A percentile compares a stretch with the other conserved stretches of the same genome.
Conservation (phyloP, 495 filamentous ascomycete genomes). For the Hyphodiscus hymeniophilus region DNA sequence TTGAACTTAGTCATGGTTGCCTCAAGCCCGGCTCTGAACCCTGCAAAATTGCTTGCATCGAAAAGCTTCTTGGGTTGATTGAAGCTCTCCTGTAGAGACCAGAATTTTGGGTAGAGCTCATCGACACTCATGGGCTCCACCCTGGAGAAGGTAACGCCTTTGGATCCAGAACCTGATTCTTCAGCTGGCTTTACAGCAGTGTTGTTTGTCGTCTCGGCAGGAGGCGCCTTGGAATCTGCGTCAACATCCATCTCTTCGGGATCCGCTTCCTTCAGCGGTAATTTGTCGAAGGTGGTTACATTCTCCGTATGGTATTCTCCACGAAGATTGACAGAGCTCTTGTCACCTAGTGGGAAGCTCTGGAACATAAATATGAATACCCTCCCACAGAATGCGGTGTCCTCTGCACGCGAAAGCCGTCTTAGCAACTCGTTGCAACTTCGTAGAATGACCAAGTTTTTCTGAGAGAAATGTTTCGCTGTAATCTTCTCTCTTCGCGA, state of each 20-base stretch:
- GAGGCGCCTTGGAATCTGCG: constrained; percentile 6
- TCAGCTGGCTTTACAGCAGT: constrained; percentile 27
- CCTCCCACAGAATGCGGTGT: constrained; percentile 92
- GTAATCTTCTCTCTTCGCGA: constrained; percentile 83
- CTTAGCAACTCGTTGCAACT: constrained; percentile 93
- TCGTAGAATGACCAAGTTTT: constrained; percentile 78
- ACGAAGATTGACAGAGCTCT: constrained; percentile 91
- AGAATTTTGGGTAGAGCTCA: constrained; percentile 84
- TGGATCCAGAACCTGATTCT: constrained; percentile 33
- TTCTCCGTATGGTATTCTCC: constrained; percentile 97
- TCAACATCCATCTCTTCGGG: constrained; percentile 58
- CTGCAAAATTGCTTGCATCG: constrained; percentile 53
- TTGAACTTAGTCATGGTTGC: constrained; percentile 74
- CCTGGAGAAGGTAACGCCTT: constrained; percentile 43
- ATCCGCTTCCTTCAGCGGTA: constrained; percentile 37
- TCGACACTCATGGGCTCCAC: constrained; percentile 52
- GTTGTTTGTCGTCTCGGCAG: constrained; percentile 11
- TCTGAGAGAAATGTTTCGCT: constrained; percentile 75
- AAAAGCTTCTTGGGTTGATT: constrained; percentile 83
- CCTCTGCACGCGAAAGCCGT: constrained; percentile 83
- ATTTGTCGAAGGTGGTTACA: constrained; percentile 75
- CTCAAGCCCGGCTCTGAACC: constrained; percentile 74
- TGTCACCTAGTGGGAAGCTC: constrained; percentile 90
- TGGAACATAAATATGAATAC: constrained; percentile 98
- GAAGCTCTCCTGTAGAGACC: constrained; percentile 84